These are phyloP conservation scores for Aspergillus sp. DNA, from an alignment of 2,329 filamentous ascomycete species.

Conservation along the genomic window DNA sequence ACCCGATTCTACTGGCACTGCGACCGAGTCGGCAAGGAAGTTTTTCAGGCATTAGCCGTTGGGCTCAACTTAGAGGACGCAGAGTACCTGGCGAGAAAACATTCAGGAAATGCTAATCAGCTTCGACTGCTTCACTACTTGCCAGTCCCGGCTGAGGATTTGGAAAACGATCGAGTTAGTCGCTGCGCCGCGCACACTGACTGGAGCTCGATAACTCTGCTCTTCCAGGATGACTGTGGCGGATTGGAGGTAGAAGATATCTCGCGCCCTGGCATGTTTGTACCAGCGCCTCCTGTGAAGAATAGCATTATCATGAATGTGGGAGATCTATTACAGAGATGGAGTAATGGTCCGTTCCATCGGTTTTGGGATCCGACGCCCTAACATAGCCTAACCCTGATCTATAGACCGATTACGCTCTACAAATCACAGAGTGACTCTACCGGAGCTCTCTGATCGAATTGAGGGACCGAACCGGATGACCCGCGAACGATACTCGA, in stretches of 20 bases:
- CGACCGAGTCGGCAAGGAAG: conserved; percentile 42
- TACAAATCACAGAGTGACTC: conserved; percentile 54
- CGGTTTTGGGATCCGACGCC: not conserved
- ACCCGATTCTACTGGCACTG: conserved; percentile 52
- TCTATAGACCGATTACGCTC: conserved; percentile 50
- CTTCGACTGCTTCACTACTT: conserved; percentile 62
- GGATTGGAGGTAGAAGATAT: conserved; percentile 53
- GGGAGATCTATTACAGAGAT: conserved; percentile 51
- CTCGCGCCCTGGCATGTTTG: conserved; percentile 38
- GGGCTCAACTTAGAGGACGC: conserved; percentile 50
- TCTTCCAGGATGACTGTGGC: conserved; percentile 55
- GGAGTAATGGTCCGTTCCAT: conserved; percentile 46
- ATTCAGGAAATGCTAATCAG: conserved; percentile 59
- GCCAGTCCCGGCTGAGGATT: conserved; percentile 44
- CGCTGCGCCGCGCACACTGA: conserved; percentile 56
- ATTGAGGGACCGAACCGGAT: conserved; percentile 42
- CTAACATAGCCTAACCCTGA: not conserved
- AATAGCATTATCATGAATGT: conserved; percentile 51
- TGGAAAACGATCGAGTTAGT: conserved; percentile 45
- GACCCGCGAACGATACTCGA: conserved; percentile 56
- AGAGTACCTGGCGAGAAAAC: conserved; percentile 47
- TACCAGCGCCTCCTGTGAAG: conserved; percentile 41
- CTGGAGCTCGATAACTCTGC: conserved; percentile 54
- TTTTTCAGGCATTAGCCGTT: conserved; percentile 49
- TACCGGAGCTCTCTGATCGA: conserved; percentile 44